Percentiles rank a stretch among this genome's conserved stretches.
phyloP scores from a whole-genome alignment of 148 eudicot species.

The Bassia scoparia region DNA sequence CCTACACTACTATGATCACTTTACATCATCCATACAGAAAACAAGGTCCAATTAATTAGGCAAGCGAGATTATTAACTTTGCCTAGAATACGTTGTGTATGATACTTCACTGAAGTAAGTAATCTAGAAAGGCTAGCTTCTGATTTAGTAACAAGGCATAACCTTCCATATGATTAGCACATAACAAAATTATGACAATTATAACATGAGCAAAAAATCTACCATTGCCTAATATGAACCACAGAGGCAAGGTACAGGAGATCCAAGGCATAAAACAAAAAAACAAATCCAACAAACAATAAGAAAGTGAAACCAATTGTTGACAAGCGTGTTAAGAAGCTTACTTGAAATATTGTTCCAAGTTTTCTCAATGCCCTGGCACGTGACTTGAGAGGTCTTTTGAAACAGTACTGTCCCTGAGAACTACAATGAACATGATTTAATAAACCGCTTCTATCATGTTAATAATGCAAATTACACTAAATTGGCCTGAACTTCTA shows the following conservation, averaged over 20 bases:
- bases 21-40: not conserved
- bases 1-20: not conserved
- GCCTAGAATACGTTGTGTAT: not conserved
- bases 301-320: not conserved
- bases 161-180: constrained; percentile 1
- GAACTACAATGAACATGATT: constrained; percentile 41
- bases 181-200: not conserved
- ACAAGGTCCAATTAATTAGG: not conserved
- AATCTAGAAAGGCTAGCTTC: not conserved
- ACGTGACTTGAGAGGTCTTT: constrained; percentile 64
- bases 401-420: constrained; percentile 63
- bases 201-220: not conserved
- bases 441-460: constrained; percentile 5
- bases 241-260: not conserved
- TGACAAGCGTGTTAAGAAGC: constrained; percentile 17
- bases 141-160: not conserved
- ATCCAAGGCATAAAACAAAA: not conserved
- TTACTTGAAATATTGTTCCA: constrained; percentile 81
- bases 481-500: not conserved
- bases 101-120: not conserved
- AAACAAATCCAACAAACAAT: not conserved
- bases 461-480: not conserved
- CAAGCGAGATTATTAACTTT: not conserved
- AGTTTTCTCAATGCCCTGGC: constrained; percentile 84
- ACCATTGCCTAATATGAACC: not conserved